Conservation (phyloP, 2,329 filamentous ascomycete genomes). For the Trichophyton verrucosum region DNA sequence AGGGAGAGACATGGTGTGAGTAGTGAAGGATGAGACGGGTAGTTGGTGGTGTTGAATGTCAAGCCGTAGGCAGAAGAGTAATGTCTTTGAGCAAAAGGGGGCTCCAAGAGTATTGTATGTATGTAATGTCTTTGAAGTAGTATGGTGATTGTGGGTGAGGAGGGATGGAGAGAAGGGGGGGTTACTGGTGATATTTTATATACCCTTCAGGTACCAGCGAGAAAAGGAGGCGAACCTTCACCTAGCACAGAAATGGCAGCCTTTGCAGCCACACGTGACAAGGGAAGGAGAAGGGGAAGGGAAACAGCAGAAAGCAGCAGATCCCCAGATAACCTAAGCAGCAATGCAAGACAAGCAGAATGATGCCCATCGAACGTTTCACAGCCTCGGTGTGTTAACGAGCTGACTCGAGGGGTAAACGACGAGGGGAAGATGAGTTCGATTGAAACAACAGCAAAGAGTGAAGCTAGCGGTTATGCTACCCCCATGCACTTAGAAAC, state of each 20-base stretch:
- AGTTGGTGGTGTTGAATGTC: background rate
- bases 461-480: conserved; percentile 2
- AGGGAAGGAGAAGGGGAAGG: background rate
- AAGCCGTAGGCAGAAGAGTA: background rate
- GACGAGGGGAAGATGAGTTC: background rate
- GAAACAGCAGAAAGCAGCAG: background rate
- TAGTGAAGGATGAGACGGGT: background rate
- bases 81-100: background rate
- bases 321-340: background rate
- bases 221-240: background rate
- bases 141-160: background rate
- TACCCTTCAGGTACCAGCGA: background rate
- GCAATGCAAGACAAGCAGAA: background rate
- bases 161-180: background rate
- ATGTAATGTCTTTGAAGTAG: background rate
- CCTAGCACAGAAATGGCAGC: background rate
- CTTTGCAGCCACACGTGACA: background rate
- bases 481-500: background rate
- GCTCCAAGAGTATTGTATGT: background rate
- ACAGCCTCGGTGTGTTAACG: background rate
- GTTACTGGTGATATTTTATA: background rate
- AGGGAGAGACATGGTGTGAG: background rate
- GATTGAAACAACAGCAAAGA: background rate
- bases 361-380: background rate
- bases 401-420: background rate